Evolutionary conservation across 495 filamentous ascomycete genomes (phyloP).

Genomic region (Neurospora sp.): DNA sequence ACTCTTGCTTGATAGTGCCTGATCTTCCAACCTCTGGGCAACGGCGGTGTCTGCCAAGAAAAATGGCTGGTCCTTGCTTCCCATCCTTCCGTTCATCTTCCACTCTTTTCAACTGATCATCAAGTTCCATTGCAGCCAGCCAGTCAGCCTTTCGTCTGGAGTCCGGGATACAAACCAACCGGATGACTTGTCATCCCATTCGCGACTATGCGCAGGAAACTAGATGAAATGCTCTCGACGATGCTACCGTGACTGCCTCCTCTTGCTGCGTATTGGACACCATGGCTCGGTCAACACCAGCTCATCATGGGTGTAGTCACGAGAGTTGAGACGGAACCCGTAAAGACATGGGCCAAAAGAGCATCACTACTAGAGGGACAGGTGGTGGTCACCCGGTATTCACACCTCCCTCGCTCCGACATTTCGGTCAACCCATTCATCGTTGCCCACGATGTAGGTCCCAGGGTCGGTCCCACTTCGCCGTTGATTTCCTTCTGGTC

Average conservation of each 20-base stretch:
- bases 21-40: background rate
- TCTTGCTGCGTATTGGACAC: background rate
- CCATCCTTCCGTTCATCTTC: background rate
- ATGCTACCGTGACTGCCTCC: background rate
- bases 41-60: background rate
- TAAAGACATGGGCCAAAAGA: background rate
- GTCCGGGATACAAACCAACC: background rate
- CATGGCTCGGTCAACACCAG: background rate
- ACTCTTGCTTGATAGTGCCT: background rate
- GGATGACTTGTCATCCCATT: background rate
- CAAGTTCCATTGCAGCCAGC: background rate
- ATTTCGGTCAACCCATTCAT: background rate
- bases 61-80: background rate
- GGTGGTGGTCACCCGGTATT: background rate
- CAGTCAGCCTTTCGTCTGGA: background rate
- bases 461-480: background rate
- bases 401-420: background rate
- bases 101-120: background rate
- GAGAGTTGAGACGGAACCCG: background rate
- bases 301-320: background rate
- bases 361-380: background rate
- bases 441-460: background rate
- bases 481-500: background rate
- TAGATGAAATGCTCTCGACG: background rate
- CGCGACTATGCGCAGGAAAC: background rate